Evolutionary conservation across 345 rosid genomes (phyloP), one percentile per base, ranked within the genome.

Genomic region (Aquilaria yunnanensis): DNA sequence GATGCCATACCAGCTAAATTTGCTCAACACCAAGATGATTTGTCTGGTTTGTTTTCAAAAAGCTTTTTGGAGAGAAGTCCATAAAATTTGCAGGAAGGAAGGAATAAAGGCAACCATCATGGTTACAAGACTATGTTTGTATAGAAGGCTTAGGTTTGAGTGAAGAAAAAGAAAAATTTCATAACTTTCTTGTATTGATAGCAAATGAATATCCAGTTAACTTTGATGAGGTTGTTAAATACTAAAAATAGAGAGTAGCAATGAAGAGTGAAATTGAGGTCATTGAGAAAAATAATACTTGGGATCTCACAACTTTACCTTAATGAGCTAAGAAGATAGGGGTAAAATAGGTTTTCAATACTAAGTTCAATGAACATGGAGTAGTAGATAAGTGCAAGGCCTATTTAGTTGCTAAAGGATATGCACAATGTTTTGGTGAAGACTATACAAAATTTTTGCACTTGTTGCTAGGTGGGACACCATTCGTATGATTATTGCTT

Each of bases 261-360:
- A 67, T 67, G 70, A 34, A 14, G 0, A 0, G 9, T 2, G 59
- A 67, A 14, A 29, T 67, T 0, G 9, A 51, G 3, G 5, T 30
- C 10, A 50, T 59, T 1, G 46, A 59, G 34, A 67, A 59, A 13
- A 64, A 64, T 31, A 10, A 46, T 3, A 64, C 61, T 9, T 55
- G 55, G 60, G 52, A 8, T 2, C 29, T 53, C 0, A 31, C 48
- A 16, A n/a, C 14, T 3, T 10, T 64, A 11, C 60, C 53, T 0
- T 9, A 1, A 0, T 2, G 33, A 10, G 30, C 54, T 12, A 64
- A 45, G 30, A 64, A 8, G 12, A 54, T 64, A 12, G 31, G 64
- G 0, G 64, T 67, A 32, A 67, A 67, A 14, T 67, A 57, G 59
- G 56, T 66, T 9, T 67, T 32, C 3, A 67, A 57, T 8, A 67